Conservation (phyloP, 2,329 filamentous ascomycete genomes). For the Scedosporium dehoogii region DNA sequence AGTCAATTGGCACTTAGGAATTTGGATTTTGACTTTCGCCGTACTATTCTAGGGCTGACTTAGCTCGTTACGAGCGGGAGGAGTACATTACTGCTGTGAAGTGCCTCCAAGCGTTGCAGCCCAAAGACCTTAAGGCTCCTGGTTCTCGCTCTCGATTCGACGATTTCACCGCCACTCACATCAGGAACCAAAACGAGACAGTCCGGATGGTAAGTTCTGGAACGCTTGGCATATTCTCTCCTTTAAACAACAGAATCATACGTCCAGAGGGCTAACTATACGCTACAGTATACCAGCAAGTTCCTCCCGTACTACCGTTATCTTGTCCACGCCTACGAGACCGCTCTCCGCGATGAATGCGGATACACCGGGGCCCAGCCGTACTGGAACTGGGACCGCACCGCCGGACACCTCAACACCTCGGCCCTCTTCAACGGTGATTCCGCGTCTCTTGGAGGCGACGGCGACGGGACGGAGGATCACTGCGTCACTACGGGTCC, state of each 20-base stretch:
- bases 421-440: slow-evolving; percentile 39
- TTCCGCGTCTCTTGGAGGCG: slow-evolving; percentile 30
- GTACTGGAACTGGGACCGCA: slow-evolving; percentile 36
- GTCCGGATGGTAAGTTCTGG: slow-evolving; percentile 21
- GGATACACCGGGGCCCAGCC: slow-evolving; percentile 29
- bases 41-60: slow-evolving; percentile 6
- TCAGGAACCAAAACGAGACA: slow-evolving; percentile 29
- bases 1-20: background rate
- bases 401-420: slow-evolving; percentile 20
- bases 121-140: slow-evolving; percentile 23
- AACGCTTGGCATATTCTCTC: background rate
- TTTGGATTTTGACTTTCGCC: background rate
- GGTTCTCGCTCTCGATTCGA: slow-evolving; percentile 36
- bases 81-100: slow-evolving; percentile 34
- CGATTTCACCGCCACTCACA: slow-evolving; percentile 38
- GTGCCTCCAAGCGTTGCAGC: slow-evolving; percentile 29
- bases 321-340: slow-evolving; percentile 21
- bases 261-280: background rate
- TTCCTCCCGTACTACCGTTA: slow-evolving; percentile 22
- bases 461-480: slow-evolving; percentile 25
- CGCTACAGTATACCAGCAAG: slow-evolving; percentile 3
- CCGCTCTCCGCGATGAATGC: slow-evolving; percentile 20
- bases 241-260: background rate
- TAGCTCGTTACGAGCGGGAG: slow-evolving; percentile 16
- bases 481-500: slow-evolving; percentile 44